Conservation (phyloP, 2,329 filamentous ascomycete genomes). For the Celoporthe dispersa region DNA sequence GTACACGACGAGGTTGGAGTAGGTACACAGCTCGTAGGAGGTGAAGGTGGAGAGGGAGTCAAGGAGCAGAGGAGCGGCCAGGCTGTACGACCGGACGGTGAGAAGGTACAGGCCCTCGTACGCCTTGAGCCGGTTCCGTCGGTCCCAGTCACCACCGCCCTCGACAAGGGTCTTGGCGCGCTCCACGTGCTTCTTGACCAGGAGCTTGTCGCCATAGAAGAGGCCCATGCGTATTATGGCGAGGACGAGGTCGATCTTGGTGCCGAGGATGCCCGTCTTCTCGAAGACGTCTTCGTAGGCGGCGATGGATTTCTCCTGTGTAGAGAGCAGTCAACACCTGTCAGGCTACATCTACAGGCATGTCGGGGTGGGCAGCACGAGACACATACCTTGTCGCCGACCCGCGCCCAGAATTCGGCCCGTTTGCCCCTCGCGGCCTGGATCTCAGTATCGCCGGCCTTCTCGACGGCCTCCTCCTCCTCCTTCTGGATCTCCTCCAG, state of each 20-base stretch:
- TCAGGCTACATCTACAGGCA: neutral
- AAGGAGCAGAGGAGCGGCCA: conserved; percentile 88
- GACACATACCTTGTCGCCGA: conserved; percentile 84
- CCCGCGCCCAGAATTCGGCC: conserved; percentile 93
- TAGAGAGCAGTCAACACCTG: conserved; percentile 6
- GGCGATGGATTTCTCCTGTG: conserved; percentile 92
- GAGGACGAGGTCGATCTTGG: conserved; percentile 95
- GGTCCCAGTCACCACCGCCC: conserved; percentile 96
- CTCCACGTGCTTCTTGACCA: conserved; percentile 93
- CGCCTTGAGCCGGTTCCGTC: conserved; percentile 96
- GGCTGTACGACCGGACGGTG: conserved; percentile 86
- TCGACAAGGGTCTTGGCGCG: conserved; percentile 89
- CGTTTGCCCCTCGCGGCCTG: conserved; percentile 91
- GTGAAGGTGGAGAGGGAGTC: conserved; percentile 98
- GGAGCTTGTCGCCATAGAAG: conserved; percentile 91
- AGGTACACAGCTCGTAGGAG: conserved; percentile 97
- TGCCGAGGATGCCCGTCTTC: conserved; percentile 95
- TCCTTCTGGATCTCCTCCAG: conserved; percentile 79
- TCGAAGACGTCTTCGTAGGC: conserved; percentile 93
- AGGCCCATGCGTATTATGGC: conserved; percentile 94
- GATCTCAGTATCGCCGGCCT: conserved; percentile 94
- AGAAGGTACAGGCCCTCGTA: conserved; percentile 95
- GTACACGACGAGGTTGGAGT: conserved; percentile 93
- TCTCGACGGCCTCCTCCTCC: conserved; percentile 92
- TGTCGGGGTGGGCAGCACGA: neutral